Percentiles rank a stretch among this genome's conserved stretches.
These are phyloP conservation scores for Conticribra guillardii DNA, from an alignment of 108 stramenopile species.

Conservation along the genomic window DNA sequence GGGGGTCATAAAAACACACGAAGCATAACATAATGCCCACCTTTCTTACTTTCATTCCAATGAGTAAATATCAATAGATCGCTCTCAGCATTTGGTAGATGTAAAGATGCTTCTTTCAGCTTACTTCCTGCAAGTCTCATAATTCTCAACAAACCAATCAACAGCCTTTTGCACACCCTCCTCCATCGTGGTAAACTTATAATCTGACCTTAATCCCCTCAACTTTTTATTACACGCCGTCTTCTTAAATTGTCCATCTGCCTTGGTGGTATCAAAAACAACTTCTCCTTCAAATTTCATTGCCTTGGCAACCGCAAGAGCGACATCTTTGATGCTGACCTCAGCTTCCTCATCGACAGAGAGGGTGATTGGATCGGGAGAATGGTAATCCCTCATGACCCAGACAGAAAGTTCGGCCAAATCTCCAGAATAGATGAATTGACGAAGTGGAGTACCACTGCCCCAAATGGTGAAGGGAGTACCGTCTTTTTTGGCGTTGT, in stretches of 20 bases:
- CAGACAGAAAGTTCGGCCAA: slow-evolving; percentile 96
- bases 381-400: slow-evolving; percentile 93
- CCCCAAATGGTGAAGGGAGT: slow-evolving; percentile 98
- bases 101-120: background rate
- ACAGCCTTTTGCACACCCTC: slow-evolving; percentile 92
- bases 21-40: too few species aligned
- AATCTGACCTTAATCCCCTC: slow-evolving; percentile 85
- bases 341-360: slow-evolving; percentile 93
- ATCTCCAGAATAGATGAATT: slow-evolving; percentile 96
- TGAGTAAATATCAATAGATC: too few species aligned
- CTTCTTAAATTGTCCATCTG: slow-evolving; percentile 99
- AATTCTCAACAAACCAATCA: slow-evolving; percentile 93
- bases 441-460: slow-evolving; percentile 92
- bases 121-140: slow-evolving; percentile 77
- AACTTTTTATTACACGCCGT: slow-evolving; percentile 96
- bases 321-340: slow-evolving; percentile 96
- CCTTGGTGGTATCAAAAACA: slow-evolving; percentile 90
- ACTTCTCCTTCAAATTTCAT: slow-evolving; percentile 94
- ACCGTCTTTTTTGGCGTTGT: slow-evolving; percentile 88
- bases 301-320: slow-evolving; percentile 89
- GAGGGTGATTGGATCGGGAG: slow-evolving; percentile 92
- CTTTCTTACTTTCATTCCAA: too few species aligned
- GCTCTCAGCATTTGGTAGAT: background rate
- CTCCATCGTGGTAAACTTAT: slow-evolving; percentile 92
- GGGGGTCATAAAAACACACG: too few species aligned